phyloP scores from a whole-genome alignment of 2,329 filamentous ascomycete species.

The Fusarium lyarnte region DNA sequence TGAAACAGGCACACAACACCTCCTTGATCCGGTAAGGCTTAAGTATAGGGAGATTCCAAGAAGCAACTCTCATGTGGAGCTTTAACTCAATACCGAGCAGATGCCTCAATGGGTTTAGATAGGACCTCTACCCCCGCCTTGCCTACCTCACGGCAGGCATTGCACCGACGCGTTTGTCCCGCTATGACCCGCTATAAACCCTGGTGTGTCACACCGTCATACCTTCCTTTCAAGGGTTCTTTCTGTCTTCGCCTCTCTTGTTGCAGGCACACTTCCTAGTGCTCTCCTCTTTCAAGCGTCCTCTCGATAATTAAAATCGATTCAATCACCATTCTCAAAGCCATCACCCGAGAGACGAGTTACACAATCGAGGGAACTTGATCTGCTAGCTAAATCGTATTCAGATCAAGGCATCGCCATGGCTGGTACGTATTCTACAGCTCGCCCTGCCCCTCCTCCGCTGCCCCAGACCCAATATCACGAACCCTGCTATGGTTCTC shows the following conservation, averaged over 20 bases:
- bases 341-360: background rate
- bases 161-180: slow-evolving; percentile 23
- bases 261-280: slow-evolving; percentile 19
- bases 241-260: slow-evolving; percentile 20
- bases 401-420: slow-evolving; percentile 21
- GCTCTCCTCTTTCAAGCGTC: slow-evolving; percentile 1
- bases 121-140: background rate
- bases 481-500: background rate
- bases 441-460: slow-evolving; percentile 27
- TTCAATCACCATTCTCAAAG: background rate
- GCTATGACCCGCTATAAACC: slow-evolving; percentile 19
- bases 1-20: background rate
- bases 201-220: slow-evolving; percentile 37
- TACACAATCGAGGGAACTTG: background rate
- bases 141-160: slow-evolving; percentile 2
- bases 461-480: slow-evolving; percentile 1
- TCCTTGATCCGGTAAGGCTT: slow-evolving; percentile 11
- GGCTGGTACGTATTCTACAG: slow-evolving; percentile 36
- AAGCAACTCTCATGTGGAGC: slow-evolving; percentile 2
- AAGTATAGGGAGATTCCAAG: background rate
- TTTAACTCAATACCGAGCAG: slow-evolving; percentile 22
- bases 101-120: slow-evolving; percentile 29
- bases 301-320: background rate
- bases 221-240: slow-evolving; percentile 2
- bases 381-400: background rate